phyloP scores from a whole-genome alignment of 768 basidiomycete species.

The Cantharellus cinnabarinus region DNA sequence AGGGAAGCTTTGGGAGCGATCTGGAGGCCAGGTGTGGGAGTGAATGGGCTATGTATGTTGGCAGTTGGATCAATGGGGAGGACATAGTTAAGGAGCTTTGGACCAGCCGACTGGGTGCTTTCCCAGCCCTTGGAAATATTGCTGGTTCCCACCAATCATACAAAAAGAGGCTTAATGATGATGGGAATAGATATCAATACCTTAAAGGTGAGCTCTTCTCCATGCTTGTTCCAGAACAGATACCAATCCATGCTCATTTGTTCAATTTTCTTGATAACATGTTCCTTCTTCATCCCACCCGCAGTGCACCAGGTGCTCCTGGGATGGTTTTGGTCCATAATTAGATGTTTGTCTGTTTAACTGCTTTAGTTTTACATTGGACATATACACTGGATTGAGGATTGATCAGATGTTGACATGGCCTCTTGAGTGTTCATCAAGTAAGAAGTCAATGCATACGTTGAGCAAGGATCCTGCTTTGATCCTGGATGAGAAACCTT shows the following conservation, averaged over 20 bases:
- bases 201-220: neutral
- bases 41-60: slow-evolving; percentile 13
- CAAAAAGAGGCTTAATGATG: neutral
- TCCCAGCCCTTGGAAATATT: neutral
- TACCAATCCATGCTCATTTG: neutral
- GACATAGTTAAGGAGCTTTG: slow-evolving; percentile 15
- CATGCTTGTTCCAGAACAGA: neutral
- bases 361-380: neutral
- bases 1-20: slow-evolving; percentile 18
- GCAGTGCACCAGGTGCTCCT: neutral
- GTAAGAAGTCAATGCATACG: neutral
- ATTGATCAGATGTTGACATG: no score
- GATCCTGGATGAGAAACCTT: neutral
- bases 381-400: no score
- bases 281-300: neutral
- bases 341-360: neutral
- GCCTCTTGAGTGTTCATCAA: no score
- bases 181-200: neutral
- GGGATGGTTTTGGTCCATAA: neutral
- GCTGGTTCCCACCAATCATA: neutral
- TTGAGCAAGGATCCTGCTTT: neutral
- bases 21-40: slow-evolving; percentile 18
- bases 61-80: slow-evolving; percentile 11
- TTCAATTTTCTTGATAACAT: neutral
- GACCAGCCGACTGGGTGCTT: slow-evolving; percentile 11